Evolutionary conservation across 2,329 filamentous ascomycete genomes (phyloP).

Genomic region (Beauveria rudraprayagi): DNA sequence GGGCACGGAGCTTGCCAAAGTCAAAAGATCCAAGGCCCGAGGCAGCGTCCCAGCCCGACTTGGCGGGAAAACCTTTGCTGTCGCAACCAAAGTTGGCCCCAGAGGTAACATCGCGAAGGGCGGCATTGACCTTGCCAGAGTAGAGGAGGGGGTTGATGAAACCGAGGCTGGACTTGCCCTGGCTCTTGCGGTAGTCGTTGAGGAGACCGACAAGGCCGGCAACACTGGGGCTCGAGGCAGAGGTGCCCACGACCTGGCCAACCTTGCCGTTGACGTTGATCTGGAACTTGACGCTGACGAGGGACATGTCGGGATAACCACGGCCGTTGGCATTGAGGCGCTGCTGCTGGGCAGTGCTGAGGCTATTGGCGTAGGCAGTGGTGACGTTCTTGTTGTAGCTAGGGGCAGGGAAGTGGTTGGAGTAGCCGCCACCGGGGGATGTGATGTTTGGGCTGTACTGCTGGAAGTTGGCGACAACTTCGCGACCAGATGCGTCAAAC

Average conservation of each 20-base stretch:
- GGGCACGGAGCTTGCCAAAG: slow-evolving; percentile 12
- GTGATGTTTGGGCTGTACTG: neutral
- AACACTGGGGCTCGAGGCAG: slow-evolving; percentile 1
- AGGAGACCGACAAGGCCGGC: slow-evolving; percentile 7
- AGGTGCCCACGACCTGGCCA: neutral
- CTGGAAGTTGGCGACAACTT: slow-evolving; percentile 8
- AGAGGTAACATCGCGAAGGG: slow-evolving; percentile 9
- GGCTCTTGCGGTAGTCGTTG: slow-evolving; percentile 10
- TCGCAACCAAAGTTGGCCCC: slow-evolving; percentile 12
- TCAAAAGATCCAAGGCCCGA: slow-evolving; percentile 10
- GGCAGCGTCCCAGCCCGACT: slow-evolving; percentile 9
- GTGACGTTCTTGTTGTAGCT: slow-evolving; percentile 6
- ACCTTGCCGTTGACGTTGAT: neutral
- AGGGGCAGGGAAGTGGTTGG: slow-evolving; percentile 6
- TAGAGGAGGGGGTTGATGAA: slow-evolving; percentile 13
- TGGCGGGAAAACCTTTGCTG: slow-evolving; percentile 5
- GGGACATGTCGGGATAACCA: slow-evolving; percentile 8
- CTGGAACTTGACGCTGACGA: slow-evolving; percentile 6
- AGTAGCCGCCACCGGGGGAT: slow-evolving; percentile 10
- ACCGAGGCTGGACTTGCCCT: slow-evolving; percentile 8
- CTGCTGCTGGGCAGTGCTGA: neutral
- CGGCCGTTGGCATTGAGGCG: slow-evolving; percentile 1
- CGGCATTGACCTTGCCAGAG: slow-evolving; percentile 13
- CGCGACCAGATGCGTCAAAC: neutral
- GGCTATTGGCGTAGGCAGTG: neutral